Conservation (phyloP, 768 basidiomycete genomes). For the Suillus tomentosus region DNA sequence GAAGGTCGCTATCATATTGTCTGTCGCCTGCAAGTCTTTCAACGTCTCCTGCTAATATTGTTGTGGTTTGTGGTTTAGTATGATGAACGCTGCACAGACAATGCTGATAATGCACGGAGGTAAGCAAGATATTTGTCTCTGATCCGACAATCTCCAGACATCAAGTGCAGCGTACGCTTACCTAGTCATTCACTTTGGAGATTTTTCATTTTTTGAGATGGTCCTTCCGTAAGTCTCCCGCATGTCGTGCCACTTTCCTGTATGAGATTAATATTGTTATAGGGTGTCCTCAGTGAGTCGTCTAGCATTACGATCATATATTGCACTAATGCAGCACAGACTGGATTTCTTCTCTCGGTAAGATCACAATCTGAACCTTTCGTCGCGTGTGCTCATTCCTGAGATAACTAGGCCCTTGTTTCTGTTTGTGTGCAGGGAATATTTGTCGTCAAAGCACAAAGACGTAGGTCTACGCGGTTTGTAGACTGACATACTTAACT, state of each 20-base stretch:
- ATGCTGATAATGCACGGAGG: conserved; percentile 4
- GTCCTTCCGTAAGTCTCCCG: conserved; percentile 1
- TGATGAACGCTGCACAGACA: not conserved
- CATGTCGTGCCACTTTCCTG: not conserved
- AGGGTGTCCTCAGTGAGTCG: conserved; percentile 1
- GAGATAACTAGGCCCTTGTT: not conserved
- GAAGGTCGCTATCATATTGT: conserved; percentile 5
- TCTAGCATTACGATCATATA: not conserved
- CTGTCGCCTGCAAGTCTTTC: not conserved
- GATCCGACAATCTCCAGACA: not conserved
- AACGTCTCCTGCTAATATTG: not conserved
- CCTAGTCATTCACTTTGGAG: not conserved
- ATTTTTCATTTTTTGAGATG: not conserved
- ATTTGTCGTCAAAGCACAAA: conserved; percentile 6
- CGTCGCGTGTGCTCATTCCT: not conserved
- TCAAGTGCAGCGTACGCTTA: not conserved
- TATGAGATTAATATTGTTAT: not conserved
- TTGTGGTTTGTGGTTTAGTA: not conserved
- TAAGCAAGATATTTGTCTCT: not conserved
- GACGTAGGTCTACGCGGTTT: not conserved
- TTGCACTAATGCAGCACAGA: not conserved
- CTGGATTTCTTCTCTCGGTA: conserved; percentile 2
- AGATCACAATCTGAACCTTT: not conserved
- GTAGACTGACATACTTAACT: not conserved
- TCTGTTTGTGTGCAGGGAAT: conserved; percentile 1